Base-by-base conservation (phyloP, 306 rosid genomes). In the Trifolium dubium region DNA sequence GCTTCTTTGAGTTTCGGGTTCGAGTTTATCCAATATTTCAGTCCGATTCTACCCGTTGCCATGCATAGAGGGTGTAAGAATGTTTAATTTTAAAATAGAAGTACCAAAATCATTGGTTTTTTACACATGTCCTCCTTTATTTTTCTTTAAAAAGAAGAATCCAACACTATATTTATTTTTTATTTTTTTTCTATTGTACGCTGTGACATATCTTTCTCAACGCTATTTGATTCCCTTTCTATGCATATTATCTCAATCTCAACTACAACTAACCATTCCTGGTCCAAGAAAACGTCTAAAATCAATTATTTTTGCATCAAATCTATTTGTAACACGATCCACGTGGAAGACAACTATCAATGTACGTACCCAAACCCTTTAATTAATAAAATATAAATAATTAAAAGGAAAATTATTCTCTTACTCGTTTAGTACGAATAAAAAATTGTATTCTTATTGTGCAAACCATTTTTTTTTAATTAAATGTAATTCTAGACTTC, bases 171-270 rank as follows among this genome's bases (percentile, higher is more conserved):
- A 6, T 17, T 8, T 51, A 8, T 51, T 17, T 11, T 17, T 51
- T 17, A n/a, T n/a, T n/a, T n/a, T n/a, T n/a, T n/a, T n/a, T n/a
- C n/a, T 28, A 8, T 51, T 51, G 4, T 23, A 55, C n/a, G n/a
- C 34, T 23, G 62, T 55, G 40, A 28, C 54, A 23, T 31, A 10
- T 12, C 13, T 1, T 28, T 44, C 29, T 40, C 3, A 14, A 67
- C 72, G 72, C 58, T 67, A 67, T 46, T 44, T 44, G 72, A 67
- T 67, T 67, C 58, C 11, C 13, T 44, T 67, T 23, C 58, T 66
- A 43, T 43, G 55, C 39, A 23, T 12, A 63, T 8, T 23, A 23
- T 23, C 23, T 23, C 23, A 23, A 23, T 23, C 23, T 23, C 13
- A 34, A n/a, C 19, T 43, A 12, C 55, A 66, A 43, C 55, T 6